A percentile compares a stretch with the other conserved stretches of the same genome.
Conservation (phyloP, 768 basidiomycete species). For the Tricholomella constricta region DNA sequence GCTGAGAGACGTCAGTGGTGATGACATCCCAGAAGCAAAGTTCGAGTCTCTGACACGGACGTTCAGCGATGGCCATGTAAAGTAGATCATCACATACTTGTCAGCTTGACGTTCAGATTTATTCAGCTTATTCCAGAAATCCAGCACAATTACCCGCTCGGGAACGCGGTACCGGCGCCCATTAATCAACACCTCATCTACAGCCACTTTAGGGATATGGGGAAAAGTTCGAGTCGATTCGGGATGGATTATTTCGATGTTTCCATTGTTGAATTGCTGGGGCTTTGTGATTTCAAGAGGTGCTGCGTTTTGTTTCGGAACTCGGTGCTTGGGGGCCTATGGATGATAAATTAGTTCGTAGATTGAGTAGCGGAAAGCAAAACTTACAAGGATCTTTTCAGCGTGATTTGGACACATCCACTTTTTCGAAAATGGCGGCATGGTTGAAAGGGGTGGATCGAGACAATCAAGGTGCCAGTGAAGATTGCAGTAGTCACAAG, state of each 20-base stretch:
- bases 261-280: slow-evolving; percentile 85
- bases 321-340: slow-evolving; percentile 78
- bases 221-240: slow-evolving; percentile 47
- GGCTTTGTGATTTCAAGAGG: slow-evolving; percentile 77
- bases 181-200: slow-evolving; percentile 86
- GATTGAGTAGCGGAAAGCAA: slow-evolving; percentile 6
- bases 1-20: slow-evolving; percentile 73
- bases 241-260: slow-evolving; percentile 82
- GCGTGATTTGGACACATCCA: slow-evolving; percentile 99
- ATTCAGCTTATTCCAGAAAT: slow-evolving; percentile 90
- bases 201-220: slow-evolving; percentile 48
- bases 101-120: slow-evolving; percentile 40
- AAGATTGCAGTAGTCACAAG: slow-evolving; percentile 92
- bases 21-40: slow-evolving; percentile 56
- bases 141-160: slow-evolving; percentile 86
- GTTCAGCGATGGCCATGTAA: not conserved
- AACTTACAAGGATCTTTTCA: slow-evolving; percentile 79
- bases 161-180: slow-evolving; percentile 92
- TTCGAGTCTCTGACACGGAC: slow-evolving; percentile 35
- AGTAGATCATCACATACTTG: slow-evolving; percentile 37
- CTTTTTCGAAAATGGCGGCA: slow-evolving; percentile 87
- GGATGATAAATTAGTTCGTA: slow-evolving; percentile 10
- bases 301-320: slow-evolving; percentile 67
- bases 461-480: slow-evolving; percentile 98
- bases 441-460: slow-evolving; percentile 81